Base-by-base conservation (phyloP, 2,329 filamentous ascomycete species). In the Fusarium tuaranense region DNA sequence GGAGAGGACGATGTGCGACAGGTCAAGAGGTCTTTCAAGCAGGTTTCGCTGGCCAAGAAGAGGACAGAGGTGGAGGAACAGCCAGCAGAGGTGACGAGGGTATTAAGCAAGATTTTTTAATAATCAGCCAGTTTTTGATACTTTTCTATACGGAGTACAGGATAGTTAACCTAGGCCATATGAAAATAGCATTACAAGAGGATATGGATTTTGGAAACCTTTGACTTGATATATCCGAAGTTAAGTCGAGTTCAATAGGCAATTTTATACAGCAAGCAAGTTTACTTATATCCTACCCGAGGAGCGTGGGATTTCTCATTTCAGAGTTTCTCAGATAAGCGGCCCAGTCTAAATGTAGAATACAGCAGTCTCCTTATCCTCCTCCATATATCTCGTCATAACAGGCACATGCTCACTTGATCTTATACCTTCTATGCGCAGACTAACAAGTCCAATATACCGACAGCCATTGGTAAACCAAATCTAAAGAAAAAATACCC, bases 71-170 rank as follows among this genome's bases (percentile, higher is more conserved):
- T 80, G 13, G 83, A 82, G 60, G 83, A 86, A 62, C 89, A 89
- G 78, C 85, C 88, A 3, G 89, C 89, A 36, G 85, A 88, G 64
- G 88, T 92, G 10, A 88, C 88, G 77, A 87, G 88, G 74, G 88
- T 92, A 51, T 80, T 92, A 74, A 91, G 88, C 84, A 92, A 90
- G 82, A 92, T 92, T 72, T 92, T 93, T 77, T 92, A 79, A 77
- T 44, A 44, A 53, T 51, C 48, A 68, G 65, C 70, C 61, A 61
- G 39, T 61, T 51, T 63, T 60, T 41, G 39, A 30, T 58, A 16
- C 25, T 36, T 61, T 53, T 53, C 7, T 32, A 53, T 32, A 14
- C 6, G 18, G 48, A 32, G 27, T 53, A n/a, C 48, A 53, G 25
- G 18, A 32, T 7, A 30, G 18, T 32, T 53, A 13, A 14, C 6